These are phyloP conservation scores for Termitomyces sp. DNA, from an alignment of 768 basidiomycete species.

Conservation along the genomic window DNA sequence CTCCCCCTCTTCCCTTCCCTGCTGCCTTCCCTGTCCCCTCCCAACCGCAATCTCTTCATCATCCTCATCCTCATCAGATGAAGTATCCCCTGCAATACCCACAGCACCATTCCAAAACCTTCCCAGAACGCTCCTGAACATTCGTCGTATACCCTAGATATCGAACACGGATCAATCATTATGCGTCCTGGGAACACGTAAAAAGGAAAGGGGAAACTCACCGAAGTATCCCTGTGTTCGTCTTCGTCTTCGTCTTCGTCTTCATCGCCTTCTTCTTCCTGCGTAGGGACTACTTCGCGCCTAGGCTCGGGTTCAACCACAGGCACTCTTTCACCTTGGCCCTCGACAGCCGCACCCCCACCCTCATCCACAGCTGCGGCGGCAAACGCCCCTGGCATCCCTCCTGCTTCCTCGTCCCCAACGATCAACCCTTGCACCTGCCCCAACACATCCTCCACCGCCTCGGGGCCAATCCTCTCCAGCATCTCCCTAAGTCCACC, in stretches of 20 bases:
- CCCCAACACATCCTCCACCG: constrained; percentile 57
- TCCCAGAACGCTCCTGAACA: constrained; percentile 56
- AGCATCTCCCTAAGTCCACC: constrained; percentile 66
- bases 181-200: no score
- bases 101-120: constrained; percentile 51
- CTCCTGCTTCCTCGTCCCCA: constrained; percentile 30
- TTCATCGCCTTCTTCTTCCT: constrained; percentile 18
- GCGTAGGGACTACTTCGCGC: not conserved
- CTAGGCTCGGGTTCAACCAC: not conserved
- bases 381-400: constrained; percentile 41
- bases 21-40: not conserved
- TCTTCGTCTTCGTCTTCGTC: constrained; percentile 35
- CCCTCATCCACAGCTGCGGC: not conserved
- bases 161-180: not conserved
- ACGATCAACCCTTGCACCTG: constrained; percentile 31
- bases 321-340: constrained; percentile 18
- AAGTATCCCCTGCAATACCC: constrained; percentile 21
- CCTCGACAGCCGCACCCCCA: constrained; percentile 23
- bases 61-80: constrained; percentile 42
- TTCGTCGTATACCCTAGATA: constrained; percentile 33
- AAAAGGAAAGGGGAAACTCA: not conserved
- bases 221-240: not conserved
- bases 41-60: constrained; percentile 25
- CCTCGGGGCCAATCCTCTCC: constrained; percentile 52
- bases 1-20: constrained; percentile 19